Percentiles rank a stretch among this genome's conserved stretches.
Conservation (phyloP, 768 basidiomycete genomes). For the Leccinum variicolor region DNA sequence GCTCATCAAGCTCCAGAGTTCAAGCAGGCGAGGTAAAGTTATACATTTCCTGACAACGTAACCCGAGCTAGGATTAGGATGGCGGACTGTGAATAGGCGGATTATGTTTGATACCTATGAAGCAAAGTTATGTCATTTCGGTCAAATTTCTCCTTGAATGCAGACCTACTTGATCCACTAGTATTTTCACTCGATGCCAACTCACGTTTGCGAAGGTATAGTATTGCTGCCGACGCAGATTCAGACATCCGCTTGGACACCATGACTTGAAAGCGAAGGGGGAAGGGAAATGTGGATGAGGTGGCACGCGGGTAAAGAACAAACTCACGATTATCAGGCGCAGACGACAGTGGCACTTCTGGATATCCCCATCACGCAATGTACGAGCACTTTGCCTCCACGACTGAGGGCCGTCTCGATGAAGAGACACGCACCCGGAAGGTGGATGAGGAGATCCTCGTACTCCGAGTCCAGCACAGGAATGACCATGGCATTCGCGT, state of each 20-base stretch:
- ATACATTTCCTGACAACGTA: too few species aligned
- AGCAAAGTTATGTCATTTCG: too few species aligned
- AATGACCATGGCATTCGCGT: constrained; percentile 30
- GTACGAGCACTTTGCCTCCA: constrained; percentile 61
- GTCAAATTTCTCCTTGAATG: too few species aligned
- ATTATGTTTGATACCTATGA: too few species aligned
- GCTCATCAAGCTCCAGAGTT: too few species aligned
- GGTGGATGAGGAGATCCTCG: constrained; percentile 58
- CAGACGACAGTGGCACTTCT: constrained; percentile 61
- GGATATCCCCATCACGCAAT: constrained; percentile 73
- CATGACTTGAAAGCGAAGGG: constrained; percentile 42
- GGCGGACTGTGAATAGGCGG: too few species aligned
- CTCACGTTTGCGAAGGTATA: constrained; percentile 49
- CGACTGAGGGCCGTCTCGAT: constrained; percentile 53
- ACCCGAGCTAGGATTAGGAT: too few species aligned
- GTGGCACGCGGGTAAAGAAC: constrained; percentile 1
- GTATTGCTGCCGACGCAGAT: constrained; percentile 43
- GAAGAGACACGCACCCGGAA: constrained; percentile 59
- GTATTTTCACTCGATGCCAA: background rate
- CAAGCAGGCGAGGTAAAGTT: too few species aligned
- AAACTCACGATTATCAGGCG: constrained; percentile 50
- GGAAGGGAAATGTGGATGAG: background rate
- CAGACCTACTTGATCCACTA: too few species aligned
- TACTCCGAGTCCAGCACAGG: constrained; percentile 45
- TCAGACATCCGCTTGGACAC: constrained; percentile 40